A percentile compares a stretch with the other conserved stretches of the same genome.
Conservation (phyloP, 768 basidiomycete genomes). For the Rhodosporidiobolus sp. region DNA sequence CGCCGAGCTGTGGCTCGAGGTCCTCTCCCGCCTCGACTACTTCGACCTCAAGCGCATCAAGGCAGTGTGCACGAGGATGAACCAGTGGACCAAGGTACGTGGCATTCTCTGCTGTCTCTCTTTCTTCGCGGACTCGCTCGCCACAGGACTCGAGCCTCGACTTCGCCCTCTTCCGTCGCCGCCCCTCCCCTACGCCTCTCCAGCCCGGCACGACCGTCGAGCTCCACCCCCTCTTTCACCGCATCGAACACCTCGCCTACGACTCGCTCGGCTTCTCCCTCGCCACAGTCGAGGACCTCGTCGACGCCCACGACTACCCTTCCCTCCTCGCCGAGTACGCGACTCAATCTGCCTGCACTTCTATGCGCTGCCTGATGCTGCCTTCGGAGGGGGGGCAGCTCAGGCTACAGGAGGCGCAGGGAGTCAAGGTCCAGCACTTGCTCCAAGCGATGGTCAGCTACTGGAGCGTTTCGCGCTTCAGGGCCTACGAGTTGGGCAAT, state of each 20-base stretch:
- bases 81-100: no score
- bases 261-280: background rate
- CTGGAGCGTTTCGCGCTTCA: no score
- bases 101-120: background rate
- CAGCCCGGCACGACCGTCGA: background rate
- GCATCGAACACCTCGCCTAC: background rate
- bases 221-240: background rate
- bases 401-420: background rate
- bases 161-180: background rate
- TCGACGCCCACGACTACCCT: background rate
- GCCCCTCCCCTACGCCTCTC: background rate
- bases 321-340: background rate
- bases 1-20: no score
- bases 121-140: no score
- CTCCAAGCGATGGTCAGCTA: no score
- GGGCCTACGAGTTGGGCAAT: no score
- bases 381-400: background rate
- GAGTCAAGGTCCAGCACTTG: background rate
- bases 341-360: background rate
- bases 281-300: background rate
- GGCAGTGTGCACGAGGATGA: no score
- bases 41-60: no score
- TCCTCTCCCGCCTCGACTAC: no score
- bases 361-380: background rate
- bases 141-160: background rate